Base-by-base conservation (phyloP, 2,329 filamentous ascomycete genomes). In the Hypocreales sp. region DNA sequence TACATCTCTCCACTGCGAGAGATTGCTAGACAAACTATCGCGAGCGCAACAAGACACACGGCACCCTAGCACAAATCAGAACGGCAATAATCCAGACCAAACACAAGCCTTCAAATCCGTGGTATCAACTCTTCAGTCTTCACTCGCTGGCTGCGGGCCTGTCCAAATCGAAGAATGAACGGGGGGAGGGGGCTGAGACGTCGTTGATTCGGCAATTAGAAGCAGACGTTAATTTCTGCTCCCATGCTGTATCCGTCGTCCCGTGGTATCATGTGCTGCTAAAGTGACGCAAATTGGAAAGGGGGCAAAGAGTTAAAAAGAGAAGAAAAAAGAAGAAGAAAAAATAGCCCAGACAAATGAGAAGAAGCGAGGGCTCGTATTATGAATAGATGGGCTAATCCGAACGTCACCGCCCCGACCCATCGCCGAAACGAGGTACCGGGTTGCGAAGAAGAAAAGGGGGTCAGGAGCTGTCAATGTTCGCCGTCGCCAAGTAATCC, bases 211-310 rank as follows among this genome's bases (percentile, higher is more conserved):
- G 21, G 26, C 18, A 3, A 15, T 18, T 13, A 14, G 19, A 22
- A 19, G 17, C 25, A 26, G n/a, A 21, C 10, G 8, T 24, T 15
- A 16, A 24, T 22, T 27, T 25, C 22, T 35, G 30, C 20, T 34
- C 21, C 14, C 27, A 29, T 33, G 25, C 22, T 27, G 24, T 29
- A 26, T 25, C 25, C 31, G 21, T 35, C 29, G 30, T 40, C 33
- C 30, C 29, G 36, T 44, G 40, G 39, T 44, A 45, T 44, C 42
- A 45, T 43, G 33, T 35, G 32, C 20, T 25, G 24, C 24, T 29
- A 15, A 31, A 32, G 34, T 11, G 31, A 32, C 21, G 26, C 23
- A 29, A 30, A 35, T 32, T n/a, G n/a, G 25, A 24, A 33, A 28
- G 25, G 22, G 22, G 25, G 21, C 19, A 17, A 16, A 20, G 12